Conservation (phyloP, 2,329 filamentous ascomycete genomes). For the Aspergillus transmontanensis region DNA sequence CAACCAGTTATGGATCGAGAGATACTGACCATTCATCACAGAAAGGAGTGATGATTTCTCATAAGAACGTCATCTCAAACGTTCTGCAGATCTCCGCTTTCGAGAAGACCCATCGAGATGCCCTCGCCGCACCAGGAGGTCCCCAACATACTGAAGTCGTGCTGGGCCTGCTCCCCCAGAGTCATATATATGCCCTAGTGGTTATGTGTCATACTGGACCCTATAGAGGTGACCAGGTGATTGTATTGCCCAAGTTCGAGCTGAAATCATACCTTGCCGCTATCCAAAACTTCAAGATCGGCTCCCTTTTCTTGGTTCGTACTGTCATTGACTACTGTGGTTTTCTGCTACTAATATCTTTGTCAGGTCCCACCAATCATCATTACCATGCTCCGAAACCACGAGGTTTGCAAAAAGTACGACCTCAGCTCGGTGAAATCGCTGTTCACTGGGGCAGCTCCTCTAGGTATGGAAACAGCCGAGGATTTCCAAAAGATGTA, state of each 20-base stretch:
- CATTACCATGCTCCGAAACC: conserved; percentile 71
- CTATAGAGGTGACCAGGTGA: conserved; percentile 72
- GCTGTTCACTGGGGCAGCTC: conserved; percentile 77
- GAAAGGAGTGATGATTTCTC: conserved; percentile 85
- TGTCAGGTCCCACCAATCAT: conserved; percentile 76
- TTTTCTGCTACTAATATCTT: background rate
- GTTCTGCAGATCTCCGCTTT: conserved; percentile 63
- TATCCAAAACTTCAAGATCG: conserved; percentile 71
- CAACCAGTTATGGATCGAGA: background rate
- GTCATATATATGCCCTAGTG: conserved; percentile 79
- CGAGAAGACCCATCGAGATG: conserved; percentile 45
- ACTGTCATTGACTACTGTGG: background rate
- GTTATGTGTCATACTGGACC: conserved; percentile 67
- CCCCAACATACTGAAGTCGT: conserved; percentile 57
- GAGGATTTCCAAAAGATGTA: conserved; percentile 63
- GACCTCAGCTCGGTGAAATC: conserved; percentile 68
- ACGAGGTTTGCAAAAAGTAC: conserved; percentile 63
- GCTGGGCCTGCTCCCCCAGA: conserved; percentile 75
- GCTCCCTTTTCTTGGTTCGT: conserved; percentile 64
- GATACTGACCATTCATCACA: conserved; percentile 32
- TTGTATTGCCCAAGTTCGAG: conserved; percentile 75
- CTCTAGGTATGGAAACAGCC: conserved; percentile 72
- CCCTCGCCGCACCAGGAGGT: conserved; percentile 35
- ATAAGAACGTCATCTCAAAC: conserved; percentile 78
- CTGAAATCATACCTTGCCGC: conserved; percentile 64